These are phyloP conservation scores for Dendrobium huoshanense DNA, from an alignment of 106 monocot genomes.

Conservation along the genomic window DNA sequence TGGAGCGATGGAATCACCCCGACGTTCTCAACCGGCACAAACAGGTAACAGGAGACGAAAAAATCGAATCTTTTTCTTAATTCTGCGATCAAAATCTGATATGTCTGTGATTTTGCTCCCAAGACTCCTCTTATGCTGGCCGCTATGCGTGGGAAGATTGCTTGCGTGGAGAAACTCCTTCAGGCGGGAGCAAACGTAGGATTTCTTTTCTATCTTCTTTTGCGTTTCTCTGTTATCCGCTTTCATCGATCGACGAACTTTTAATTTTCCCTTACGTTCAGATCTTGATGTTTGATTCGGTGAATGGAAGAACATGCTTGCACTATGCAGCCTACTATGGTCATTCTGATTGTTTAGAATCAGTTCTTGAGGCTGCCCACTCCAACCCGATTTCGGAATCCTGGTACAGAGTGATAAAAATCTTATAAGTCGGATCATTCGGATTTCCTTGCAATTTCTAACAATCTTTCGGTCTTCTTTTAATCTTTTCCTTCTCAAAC, in stretches of 20 bases:
- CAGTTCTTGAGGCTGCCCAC: slow-evolving; percentile 58
- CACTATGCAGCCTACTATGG: slow-evolving; percentile 92
- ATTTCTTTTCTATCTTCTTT: neutral
- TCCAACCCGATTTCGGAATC: slow-evolving; percentile 60
- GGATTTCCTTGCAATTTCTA: neutral
- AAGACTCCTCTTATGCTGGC: slow-evolving; percentile 95
- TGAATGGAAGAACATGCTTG: slow-evolving; percentile 76
- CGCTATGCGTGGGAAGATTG: slow-evolving; percentile 85
- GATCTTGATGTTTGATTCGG: slow-evolving; percentile 92
- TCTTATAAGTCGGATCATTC: neutral
- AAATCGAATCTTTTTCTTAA: neutral
- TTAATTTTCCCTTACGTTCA: slow-evolving; percentile 12
- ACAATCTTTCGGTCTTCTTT: neutral
- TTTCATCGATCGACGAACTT: neutral
- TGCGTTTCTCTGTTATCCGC: neutral
- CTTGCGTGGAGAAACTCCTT: slow-evolving; percentile 73
- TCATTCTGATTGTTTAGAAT: slow-evolving; percentile 72
- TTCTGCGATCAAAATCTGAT: neutral
- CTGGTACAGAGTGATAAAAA: slow-evolving; percentile 33
- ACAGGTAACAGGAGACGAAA: slow-evolving; percentile 38
- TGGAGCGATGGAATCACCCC: slow-evolving; percentile 41
- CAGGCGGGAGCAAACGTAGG: slow-evolving; percentile 77
- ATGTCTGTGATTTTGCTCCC: slow-evolving; percentile 3
- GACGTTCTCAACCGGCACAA: slow-evolving; percentile 66
- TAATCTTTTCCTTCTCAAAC: neutral